Base-by-base conservation (phyloP, 2,329 filamentous ascomycete species). In the Tolypocladium paradoxum region DNA sequence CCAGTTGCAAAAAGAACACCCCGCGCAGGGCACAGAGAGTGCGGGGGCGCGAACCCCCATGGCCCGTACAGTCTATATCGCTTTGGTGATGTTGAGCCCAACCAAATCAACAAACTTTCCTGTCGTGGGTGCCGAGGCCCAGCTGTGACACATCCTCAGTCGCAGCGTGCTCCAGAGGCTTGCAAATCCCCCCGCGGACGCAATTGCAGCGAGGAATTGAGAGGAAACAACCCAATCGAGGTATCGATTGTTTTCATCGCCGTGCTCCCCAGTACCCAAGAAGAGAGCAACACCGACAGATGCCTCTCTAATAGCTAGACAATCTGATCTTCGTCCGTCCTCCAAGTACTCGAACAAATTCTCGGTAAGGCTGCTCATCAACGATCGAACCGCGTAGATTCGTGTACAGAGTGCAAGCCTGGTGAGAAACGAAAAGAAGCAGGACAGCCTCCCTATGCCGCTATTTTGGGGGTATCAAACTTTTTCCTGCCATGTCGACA, bases 21-120 rank as follows among this genome's bases (percentile, higher is more conserved):
- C 63, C 60, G 61, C 59, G 59, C 56, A 59, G 60, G 61, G 60
- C 60, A 63, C 49, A 45, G 36, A 53, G 59, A 58, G 56, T 62
- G 47, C 48, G 51, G 50, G 53, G 50, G 49, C 50, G 66, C 61
- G 66, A 70, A 68, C 68, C 68, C 62, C 62, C 57, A 61, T 64
- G 62, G 60, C 65, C 67, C 65, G 58, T 68, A 64, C 64, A 68
- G 54, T 64, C 67, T 70, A 67, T 68, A 69, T 66, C 58, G 62
- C 58, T 61, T 59, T 61, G 60, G 63, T 62, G 58, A 61, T 58
- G 56, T 61, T 58, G 56, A 56, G 55, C 48, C 52, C 38, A 54
- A 29, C 37, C 56, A 55, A 58, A 57, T 53, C 53, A 55, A 55
- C n/a, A 59, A 51, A 56, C 50, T 50, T 48, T 58, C 59, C 61